These are phyloP conservation scores for Lotus japonicus DNA, from an alignment of 306 rosid genomes.

Conservation along the genomic window DNA sequence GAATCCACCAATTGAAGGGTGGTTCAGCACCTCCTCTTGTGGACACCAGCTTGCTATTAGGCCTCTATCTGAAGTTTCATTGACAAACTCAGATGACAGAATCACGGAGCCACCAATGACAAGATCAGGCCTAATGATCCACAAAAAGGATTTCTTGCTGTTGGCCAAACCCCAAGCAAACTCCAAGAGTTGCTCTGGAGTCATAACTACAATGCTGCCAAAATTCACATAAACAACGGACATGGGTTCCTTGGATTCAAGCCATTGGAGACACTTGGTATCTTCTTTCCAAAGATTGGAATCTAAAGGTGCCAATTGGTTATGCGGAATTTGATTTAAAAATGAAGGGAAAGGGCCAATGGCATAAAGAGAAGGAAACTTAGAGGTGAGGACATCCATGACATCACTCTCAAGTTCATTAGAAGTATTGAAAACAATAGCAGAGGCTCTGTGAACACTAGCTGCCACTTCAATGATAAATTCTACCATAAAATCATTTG, in stretches of 20 bases:
- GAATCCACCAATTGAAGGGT: slow-evolving; percentile 21
- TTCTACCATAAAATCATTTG: neutral
- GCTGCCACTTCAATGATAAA: neutral
- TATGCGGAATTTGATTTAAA: slow-evolving; percentile 3
- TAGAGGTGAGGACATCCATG: neutral
- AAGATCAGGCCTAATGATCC: slow-evolving; percentile 21
- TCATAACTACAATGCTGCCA: slow-evolving; percentile 11
- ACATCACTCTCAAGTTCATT: slow-evolving; percentile 19
- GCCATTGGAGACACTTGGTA: slow-evolving; percentile 13
- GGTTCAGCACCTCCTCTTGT: slow-evolving; percentile 19
- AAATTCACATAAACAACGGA: slow-evolving; percentile 19
- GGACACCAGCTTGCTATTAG: slow-evolving; percentile 19
- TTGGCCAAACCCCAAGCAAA: slow-evolving; percentile 22
- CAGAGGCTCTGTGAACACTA: neutral
- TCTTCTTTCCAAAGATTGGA: slow-evolving; percentile 20
- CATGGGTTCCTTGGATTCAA: neutral
- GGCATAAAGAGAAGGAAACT: neutral
- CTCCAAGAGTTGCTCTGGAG: neutral
- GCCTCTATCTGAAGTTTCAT: slow-evolving; percentile 18
- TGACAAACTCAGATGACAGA: neutral
- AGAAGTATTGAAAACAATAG: neutral
- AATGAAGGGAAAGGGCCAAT: slow-evolving; percentile 19
- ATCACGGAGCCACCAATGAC: neutral
- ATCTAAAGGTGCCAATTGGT: neutral
- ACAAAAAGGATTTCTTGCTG: slow-evolving; percentile 2